Base-by-base conservation (phyloP, 108 stramenopile genomes). In the Ochromonas danica region DNA sequence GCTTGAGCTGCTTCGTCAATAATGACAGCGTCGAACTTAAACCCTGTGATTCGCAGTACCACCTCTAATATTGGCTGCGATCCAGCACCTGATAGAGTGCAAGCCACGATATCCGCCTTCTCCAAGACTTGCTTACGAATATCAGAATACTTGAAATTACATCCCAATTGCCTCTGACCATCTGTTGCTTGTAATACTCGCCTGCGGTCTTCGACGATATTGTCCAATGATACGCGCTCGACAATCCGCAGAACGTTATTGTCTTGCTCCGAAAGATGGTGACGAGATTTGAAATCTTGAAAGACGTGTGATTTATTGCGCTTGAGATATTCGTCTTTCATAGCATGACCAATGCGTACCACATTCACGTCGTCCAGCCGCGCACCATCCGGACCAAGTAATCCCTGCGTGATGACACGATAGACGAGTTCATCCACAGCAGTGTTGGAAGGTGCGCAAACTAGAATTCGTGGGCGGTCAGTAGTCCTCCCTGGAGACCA, bases 1-100 rank as follows among this genome's bases (percentile, higher is more conserved):
- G 94, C 92, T 78, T 96, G 95, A 0, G 93, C 93, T 1, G 95
- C 95, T 80, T 96, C 95, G 80, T 96, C 95, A 61, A 96, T 92
- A 79, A 96, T 86, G 0, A 96, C 93, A 39, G 91, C 88, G 61
- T 93, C 92, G 83, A 93, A 94, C 1, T 87, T 87, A 88, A 94
- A 89, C 33, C 84, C 84, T 10, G 63, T 28, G 35, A 67, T 67
- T 35, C 63, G 17, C 25, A 84, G 42, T 17, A 85, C 75, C 38
- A 81, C 71, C 38, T 84, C 83, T 0, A 83, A 14, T 14, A 84
- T 39, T 28, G 70, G 36, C 14, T 80, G 71, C 30, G 82, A 81
- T 35, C 83, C 83, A 6, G 72, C 33, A 71, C 82, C 82, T 3
- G 74, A 78, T 1, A 84, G 78, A 0, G 83, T 84, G 27, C 70